Conservation (phyloP, 495 filamentous ascomycete species). For the Penicillium soppii region DNA sequence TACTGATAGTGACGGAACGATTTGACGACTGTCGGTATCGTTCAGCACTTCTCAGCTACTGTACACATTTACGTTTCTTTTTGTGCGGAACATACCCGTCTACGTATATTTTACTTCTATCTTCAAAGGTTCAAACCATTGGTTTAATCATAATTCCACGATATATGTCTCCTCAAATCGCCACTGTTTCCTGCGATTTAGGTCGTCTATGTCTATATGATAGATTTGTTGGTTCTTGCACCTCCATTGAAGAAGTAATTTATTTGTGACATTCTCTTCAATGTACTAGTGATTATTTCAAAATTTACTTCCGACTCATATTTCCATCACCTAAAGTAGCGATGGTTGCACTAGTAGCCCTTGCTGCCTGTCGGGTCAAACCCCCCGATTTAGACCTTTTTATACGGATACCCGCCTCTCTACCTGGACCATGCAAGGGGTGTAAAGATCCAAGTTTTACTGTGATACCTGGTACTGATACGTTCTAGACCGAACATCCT, state of each 20-base stretch:
- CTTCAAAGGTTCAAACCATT: constrained; percentile 7
- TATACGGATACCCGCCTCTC: no score
- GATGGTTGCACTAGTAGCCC: no score
- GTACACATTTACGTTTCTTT: constrained; percentile 7
- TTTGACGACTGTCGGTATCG: neutral
- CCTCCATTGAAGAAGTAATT: no score
- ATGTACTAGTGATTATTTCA: neutral
- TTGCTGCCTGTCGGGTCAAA: no score
- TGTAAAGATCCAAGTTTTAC: no score
- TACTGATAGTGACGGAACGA: neutral
- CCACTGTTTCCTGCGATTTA: neutral
- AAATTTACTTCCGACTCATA: neutral
- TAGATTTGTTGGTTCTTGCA: neutral
- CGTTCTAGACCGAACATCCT: no score
- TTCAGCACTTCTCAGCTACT: neutral
- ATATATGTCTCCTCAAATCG: constrained; percentile 9
- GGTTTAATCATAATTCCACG: constrained; percentile 20
- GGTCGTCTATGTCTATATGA: neutral
- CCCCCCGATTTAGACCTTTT: no score
- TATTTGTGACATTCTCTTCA: neutral
- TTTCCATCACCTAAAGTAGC: no score
- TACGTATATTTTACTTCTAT: constrained; percentile 9
- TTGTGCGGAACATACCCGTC: constrained; percentile 8
- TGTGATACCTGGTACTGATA: no score
- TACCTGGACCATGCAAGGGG: no score